Evolutionary conservation across 2,329 filamentous ascomycete genomes (phyloP).

Genomic region (Aureobasidium musti): DNA sequence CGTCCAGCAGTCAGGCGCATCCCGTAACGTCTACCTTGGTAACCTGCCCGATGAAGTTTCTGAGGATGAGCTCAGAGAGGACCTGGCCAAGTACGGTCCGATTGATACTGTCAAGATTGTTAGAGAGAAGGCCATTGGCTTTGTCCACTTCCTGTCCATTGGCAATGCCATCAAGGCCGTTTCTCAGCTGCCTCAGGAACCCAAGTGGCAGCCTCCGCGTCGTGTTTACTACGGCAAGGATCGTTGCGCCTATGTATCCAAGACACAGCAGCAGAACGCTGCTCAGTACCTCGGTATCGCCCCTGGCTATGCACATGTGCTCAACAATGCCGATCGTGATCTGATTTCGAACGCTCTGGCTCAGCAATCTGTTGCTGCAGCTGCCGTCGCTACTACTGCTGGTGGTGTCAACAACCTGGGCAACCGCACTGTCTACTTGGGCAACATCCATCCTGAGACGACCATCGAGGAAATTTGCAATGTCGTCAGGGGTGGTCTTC

Average conservation of each 20-base stretch:
- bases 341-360: conserved; percentile 94
- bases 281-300: conserved; percentile 97
- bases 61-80: conserved; percentile 91
- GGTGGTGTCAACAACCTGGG: conserved; percentile 97
- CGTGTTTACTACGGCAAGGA: conserved; percentile 99
- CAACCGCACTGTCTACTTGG: conserved; percentile 95
- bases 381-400: conserved; percentile 92
- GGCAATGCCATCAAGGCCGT: conserved; percentile 98
- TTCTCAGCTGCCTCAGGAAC: conserved; percentile 89
- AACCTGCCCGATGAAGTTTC: conserved; percentile 87
- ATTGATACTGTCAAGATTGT: conserved; percentile 99
- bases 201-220: conserved; percentile 93
- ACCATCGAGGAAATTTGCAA: conserved; percentile 99
- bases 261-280: conserved; percentile 99
- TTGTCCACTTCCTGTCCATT: conserved; percentile 96
- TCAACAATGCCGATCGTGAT: conserved; percentile 94
- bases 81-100: conserved; percentile 91
- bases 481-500: conserved; percentile 88
- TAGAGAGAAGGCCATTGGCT: conserved; percentile 95
- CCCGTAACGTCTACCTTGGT: conserved; percentile 93
- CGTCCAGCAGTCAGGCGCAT: conserved; percentile 95
- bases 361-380: conserved; percentile 95
- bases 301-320: conserved; percentile 91
- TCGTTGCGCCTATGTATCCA: conserved; percentile 96
- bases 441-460: conserved; percentile 98